A percentile compares a stretch with the other conserved stretches of the same genome.
phyloP scores from a whole-genome alignment of 73 alveolate species.

The Paramecium sonneborni region DNA sequence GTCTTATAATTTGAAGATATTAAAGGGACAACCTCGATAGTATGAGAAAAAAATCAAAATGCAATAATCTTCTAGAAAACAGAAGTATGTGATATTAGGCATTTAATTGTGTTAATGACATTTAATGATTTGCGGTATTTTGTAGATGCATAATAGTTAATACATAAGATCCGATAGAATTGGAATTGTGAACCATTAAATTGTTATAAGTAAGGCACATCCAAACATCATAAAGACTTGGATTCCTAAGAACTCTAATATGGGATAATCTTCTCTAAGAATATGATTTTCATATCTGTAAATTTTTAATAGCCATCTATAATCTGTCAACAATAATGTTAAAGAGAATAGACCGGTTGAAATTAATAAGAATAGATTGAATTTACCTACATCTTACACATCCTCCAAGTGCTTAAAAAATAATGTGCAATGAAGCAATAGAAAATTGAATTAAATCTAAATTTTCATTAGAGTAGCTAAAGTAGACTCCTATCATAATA shows the following conservation, averaged over 20 bases:
- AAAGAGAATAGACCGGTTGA: not conserved
- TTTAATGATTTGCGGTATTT: not conserved
- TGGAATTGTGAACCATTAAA: constrained; percentile 44
- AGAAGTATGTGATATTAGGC: not conserved
- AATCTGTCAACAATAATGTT: not conserved
- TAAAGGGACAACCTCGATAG: not conserved
- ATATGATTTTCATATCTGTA: not conserved
- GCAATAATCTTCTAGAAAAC: constrained; percentile 37
- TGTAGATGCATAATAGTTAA: not conserved
- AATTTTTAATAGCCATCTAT: constrained; percentile 5
- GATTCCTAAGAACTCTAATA: not conserved
- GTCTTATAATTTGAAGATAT: not conserved
- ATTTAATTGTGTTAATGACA: not conserved
- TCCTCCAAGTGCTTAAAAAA: not conserved
- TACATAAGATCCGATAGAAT: constrained; percentile 23
- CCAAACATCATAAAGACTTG: constrained; percentile 47
- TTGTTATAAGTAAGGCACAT: not conserved
- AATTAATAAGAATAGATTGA: not conserved
- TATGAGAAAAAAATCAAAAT: not conserved
- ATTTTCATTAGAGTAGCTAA: constrained; percentile 46
- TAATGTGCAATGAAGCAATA: not conserved
- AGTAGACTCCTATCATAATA: constrained; percentile 7
- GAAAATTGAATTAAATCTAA: not conserved
- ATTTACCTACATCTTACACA: not conserved
- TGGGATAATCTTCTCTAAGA: not conserved